phyloP scores from a whole-genome alignment of 2,329 filamentous ascomycete genomes.

The Exserohilum rostratum region DNA sequence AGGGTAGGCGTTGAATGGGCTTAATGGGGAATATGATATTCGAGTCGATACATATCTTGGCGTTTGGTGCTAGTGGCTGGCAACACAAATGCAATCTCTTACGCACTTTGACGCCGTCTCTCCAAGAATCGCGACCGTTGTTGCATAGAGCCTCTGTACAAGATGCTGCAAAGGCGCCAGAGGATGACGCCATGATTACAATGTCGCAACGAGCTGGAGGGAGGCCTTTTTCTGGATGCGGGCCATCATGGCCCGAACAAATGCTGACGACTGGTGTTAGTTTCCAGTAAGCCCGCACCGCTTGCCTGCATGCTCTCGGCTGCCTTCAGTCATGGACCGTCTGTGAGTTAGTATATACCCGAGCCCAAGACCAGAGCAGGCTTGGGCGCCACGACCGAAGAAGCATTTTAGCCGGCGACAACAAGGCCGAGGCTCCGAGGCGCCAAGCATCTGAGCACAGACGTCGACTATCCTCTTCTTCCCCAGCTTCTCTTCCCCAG shows the following conservation, averaged over 20 bases:
- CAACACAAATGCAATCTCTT: neutral
- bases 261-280: neutral
- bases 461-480: too few species aligned
- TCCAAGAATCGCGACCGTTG: neutral
- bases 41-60: neutral
- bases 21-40: neutral
- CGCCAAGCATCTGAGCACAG: too few species aligned
- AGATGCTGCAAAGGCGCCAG: neutral
- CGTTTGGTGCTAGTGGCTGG: neutral
- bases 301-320: too few species aligned
- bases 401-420: conserved; percentile 9
- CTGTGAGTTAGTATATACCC: too few species aligned
- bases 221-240: neutral
- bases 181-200: neutral
- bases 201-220: neutral
- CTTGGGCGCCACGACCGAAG: conserved; percentile 11
- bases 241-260: neutral
- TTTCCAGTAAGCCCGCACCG: too few species aligned
- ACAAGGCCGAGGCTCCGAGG: neutral
- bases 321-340: too few species aligned
- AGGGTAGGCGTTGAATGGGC: neutral
- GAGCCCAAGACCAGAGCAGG: neutral
- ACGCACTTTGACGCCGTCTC: neutral
- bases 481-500: conserved; percentile 9
- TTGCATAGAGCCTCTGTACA: neutral